Base-by-base conservation (phyloP, 208 protist species). In the Trypanosomatidae sp. region DNA sequence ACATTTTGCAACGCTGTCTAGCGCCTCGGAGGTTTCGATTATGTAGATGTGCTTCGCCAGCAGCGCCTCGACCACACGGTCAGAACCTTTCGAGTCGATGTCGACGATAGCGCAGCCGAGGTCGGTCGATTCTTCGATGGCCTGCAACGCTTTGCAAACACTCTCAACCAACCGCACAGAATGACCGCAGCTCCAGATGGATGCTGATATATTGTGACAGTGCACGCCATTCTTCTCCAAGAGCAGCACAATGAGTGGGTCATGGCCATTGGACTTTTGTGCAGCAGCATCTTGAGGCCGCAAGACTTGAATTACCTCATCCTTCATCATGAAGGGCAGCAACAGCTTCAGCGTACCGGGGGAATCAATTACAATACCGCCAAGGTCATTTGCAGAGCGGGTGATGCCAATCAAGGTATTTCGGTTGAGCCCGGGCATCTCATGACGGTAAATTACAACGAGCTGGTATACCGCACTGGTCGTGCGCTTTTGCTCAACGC, bases 171-270 rank as follows among this genome's bases (percentile, higher is more conserved):
- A 74, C 3, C 85, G 84, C 58, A 90, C 62, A 44, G 83, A 92
- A 66, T 92, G 80, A 36, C 85, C 85, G 62, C 80, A 87, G 67
- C 69, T 85, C 83, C 83, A 88, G 0, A 90, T 69, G 19, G 84
- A 55, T 17, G 69, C 79, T 17, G 85, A 92, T 62, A 90, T 89
- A 62, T 92, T 88, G 82, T 88, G 83, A 5, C 88, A 77, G 53
- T 90, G 88, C 10, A 90, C 82, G 13, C 85, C 82, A 72, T 89
- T 92, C 56, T 92, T 90, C 67, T 92, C 85, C 10, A 92, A 65
- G 7, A 92, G 66, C 12, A 92, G 77, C 33, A 90, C 81, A 39
- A 84, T 82, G 25, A 92, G 76, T 12, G 88, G 81, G 44, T 87
- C 83, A 56, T 85, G 78, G 19, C 69, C 83, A n/a, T 71, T 79